Evolutionary conservation across 441 rosid genomes (phyloP).

Genomic region (Metrosideros polymorpha): DNA sequence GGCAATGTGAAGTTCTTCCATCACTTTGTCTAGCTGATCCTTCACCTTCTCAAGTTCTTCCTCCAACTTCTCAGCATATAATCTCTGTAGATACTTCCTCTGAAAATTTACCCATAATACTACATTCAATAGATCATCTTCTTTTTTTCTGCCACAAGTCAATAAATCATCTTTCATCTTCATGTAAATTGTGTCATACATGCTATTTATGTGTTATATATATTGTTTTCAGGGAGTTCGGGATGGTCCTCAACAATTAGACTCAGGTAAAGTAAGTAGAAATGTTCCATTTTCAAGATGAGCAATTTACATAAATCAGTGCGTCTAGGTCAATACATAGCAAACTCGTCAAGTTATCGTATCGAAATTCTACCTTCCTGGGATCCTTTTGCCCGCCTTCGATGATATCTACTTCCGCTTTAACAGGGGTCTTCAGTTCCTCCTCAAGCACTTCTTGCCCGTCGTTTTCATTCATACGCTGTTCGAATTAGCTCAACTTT

Average conservation of each 20-base stretch:
- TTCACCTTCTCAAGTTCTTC: conserved; percentile 7
- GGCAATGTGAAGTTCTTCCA: conserved; percentile 38
- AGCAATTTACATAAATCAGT: neutral
- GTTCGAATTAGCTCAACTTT: neutral
- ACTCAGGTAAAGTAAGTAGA: neutral
- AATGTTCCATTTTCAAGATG: neutral
- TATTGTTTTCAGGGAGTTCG: neutral
- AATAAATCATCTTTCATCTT: neutral
- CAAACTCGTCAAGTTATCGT: neutral
- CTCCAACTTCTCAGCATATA: neutral
- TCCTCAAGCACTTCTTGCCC: neutral
- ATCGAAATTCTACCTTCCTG: neutral
- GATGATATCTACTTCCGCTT: neutral
- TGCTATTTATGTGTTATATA: neutral
- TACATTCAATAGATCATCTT: neutral
- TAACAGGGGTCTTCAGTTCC: neutral
- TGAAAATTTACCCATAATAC: neutral
- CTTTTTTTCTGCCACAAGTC: neutral
- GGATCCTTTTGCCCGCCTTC: neutral
- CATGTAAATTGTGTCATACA: neutral
- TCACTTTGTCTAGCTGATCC: conserved; percentile 34
- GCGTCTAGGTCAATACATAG: neutral
- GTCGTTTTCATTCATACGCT: neutral
- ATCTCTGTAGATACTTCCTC: neutral
- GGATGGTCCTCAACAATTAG: neutral